A percentile compares a stretch with the other conserved stretches of the same genome.
These are phyloP conservation scores for Amylostereum areolatum DNA, from an alignment of 1,284 basidiomycete species.

Conservation along the genomic window DNA sequence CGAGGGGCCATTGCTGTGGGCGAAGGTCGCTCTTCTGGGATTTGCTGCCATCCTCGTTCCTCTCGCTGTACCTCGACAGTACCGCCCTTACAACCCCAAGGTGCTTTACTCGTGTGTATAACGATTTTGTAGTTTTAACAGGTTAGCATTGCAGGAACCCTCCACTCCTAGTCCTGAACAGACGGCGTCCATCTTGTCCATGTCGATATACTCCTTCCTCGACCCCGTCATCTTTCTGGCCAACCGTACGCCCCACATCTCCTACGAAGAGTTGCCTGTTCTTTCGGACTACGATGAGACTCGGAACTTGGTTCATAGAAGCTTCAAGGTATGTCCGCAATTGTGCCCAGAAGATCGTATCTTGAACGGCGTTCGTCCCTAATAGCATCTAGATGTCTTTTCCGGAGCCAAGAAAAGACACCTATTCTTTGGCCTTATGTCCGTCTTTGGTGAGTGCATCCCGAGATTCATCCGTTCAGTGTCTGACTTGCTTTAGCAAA, in stretches of 20 bases:
- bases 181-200: constrained; percentile 52
- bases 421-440: constrained; percentile 23
- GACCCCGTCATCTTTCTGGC: constrained; percentile 24
- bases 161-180: constrained; percentile 56
- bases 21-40: constrained; percentile 28
- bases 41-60: constrained; percentile 35
- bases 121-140: background rate
- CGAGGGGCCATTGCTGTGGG: constrained; percentile 24
- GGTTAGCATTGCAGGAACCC: constrained; percentile 32
- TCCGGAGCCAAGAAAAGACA: constrained; percentile 16
- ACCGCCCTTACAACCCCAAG: constrained; percentile 36
- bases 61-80: constrained; percentile 35
- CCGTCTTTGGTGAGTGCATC: constrained; percentile 14
- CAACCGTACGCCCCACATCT: constrained; percentile 17
- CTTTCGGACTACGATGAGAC: constrained; percentile 41
- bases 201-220: constrained; percentile 54
- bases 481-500: background rate
- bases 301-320: constrained; percentile 29
- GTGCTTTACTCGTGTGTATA: constrained; percentile 22
- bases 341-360: constrained; percentile 12
- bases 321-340: constrained; percentile 15
- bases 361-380: background rate
- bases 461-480: background rate
- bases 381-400: constrained; percentile 22
- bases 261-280: constrained; percentile 29